These are phyloP conservation scores for Pleurotus tuber-regium DNA, from an alignment of 768 basidiomycete species.

Conservation along the genomic window DNA sequence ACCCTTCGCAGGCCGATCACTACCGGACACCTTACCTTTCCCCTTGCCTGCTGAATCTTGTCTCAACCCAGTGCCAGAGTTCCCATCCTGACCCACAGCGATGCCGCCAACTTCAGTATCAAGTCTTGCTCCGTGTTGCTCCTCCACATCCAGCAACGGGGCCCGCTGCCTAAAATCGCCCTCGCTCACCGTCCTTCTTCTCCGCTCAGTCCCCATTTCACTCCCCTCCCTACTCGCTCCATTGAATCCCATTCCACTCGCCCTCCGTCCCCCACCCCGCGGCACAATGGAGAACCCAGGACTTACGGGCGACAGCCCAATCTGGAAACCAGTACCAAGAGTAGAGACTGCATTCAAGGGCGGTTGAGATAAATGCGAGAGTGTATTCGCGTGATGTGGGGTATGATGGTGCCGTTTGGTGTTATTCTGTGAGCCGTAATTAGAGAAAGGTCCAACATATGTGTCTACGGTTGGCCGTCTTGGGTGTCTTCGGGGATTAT, in stretches of 20 bases:
- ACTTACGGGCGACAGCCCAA: conserved; percentile 71
- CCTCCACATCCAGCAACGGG: background rate
- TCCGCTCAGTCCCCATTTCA: conserved; percentile 17
- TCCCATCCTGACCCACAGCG: background rate
- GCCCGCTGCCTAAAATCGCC: conserved; percentile 32
- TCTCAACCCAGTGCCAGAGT: background rate
- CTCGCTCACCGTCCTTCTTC: conserved; percentile 54
- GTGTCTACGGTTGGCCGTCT: conserved; percentile 7
- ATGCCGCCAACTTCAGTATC: background rate
- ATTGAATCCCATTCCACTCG: conserved; percentile 35
- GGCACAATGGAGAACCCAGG: conserved; percentile 77
- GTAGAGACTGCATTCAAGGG: conserved; percentile 35
- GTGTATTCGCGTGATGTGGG: conserved; percentile 20
- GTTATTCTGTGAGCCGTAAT: background rate
- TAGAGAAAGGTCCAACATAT: background rate
- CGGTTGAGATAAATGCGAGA: conserved; percentile 23
- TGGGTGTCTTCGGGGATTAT: background rate
- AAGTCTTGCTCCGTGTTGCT: background rate
- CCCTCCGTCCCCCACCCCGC: conserved; percentile 43
- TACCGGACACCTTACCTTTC: background rate
- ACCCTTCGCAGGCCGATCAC: background rate
- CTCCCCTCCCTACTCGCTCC: conserved; percentile 19
- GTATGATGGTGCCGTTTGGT: conserved; percentile 16
- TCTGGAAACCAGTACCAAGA: conserved; percentile 60
- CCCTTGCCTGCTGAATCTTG: background rate